A percentile compares a stretch with the other conserved stretches of the same genome.
Conservation (phyloP, 1,284 basidiomycete genomes). For the Sporisorium exsertum region DNA sequence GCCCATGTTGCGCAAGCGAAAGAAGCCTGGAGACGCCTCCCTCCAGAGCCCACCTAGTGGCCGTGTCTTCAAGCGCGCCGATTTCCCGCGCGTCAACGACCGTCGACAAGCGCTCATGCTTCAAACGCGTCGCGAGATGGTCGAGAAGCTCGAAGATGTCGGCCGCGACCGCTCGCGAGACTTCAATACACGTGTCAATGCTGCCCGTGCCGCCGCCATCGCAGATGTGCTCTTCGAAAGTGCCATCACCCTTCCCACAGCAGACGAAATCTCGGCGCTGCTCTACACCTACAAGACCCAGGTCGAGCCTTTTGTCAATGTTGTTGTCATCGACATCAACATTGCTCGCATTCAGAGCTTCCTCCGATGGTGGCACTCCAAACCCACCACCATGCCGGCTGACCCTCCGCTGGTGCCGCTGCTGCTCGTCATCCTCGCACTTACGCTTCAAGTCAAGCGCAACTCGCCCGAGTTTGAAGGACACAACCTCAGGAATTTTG, state of each 20-base stretch:
- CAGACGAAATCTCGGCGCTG: constrained; percentile 44
- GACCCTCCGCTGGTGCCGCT: constrained; percentile 61
- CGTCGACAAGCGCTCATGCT: constrained; percentile 40
- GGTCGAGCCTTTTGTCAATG: constrained; percentile 56
- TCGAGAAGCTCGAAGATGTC: constrained; percentile 48
- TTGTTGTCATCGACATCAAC: constrained; percentile 58
- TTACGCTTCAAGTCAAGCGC: constrained; percentile 56
- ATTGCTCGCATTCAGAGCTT: constrained; percentile 57
- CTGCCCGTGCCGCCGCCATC: constrained; percentile 60
- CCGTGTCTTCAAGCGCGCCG: constrained; percentile 41
- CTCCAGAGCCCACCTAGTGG: constrained; percentile 9
- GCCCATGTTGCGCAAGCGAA: constrained; percentile 48
- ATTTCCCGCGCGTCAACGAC: constrained; percentile 42
- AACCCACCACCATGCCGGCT: constrained; percentile 59
- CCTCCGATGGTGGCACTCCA: constrained; percentile 61
- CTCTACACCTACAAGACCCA: constrained; percentile 57
- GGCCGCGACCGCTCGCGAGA: constrained; percentile 46
- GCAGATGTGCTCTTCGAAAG: constrained; percentile 55
- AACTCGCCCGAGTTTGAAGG: constrained; percentile 44
- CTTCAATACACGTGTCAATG: constrained; percentile 56
- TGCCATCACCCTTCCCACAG: constrained; percentile 48
- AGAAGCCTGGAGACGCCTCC: constrained; percentile 33
- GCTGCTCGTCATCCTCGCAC: constrained; percentile 58
- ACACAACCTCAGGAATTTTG: constrained; percentile 34
- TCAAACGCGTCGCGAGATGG: constrained; percentile 41